Evolutionary conservation across 1,139 yeast genomes (phyloP), one percentile per base, ranked within the genome.

Genomic region (Schwanniomyces etchellsii): DNA sequence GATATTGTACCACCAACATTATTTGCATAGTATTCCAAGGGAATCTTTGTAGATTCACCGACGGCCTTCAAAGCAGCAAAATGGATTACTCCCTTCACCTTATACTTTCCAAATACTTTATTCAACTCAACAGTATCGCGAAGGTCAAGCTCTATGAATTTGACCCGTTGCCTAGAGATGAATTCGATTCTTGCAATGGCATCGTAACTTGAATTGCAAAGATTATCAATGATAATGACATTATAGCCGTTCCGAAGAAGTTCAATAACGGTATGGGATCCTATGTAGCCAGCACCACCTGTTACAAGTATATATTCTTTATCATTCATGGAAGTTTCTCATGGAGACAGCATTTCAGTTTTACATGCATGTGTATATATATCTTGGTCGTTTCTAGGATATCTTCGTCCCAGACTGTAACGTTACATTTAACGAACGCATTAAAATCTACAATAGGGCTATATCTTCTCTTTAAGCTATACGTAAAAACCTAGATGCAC

Each of bases 31-130:
- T 83, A 83, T 27, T 56, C 64, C 36, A 81, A 64, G n/a, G 94
- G 94, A 34, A 77, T 72, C 45, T 71, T 50, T 20, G 83, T 70
- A n/a, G 86, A 77, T 54, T 83, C 93, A 23, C 88, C 91, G 22
- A 83, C 94, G 2, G 93, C 91, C 54, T 83, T 83, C 48, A 83
- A 70, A 15, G 89, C 91, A n/a, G 93, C 94, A 58, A 83, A 82
- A 52, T 83, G 94, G 31, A 84, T 70, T 11, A 82, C 88, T 1
- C 84, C 74, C 22, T 63, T 56, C 38, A 83, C 70, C 5, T 64
- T 58, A 55, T 71, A 71, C 28, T 60, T 50, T 28, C 57, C 42
- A 48, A 82, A 77, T 5, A 81, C 72, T 32, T 53, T 45, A 27
- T 57, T 53, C 36, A 80, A 61, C 13, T 59, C 67, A 1, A 60